A percentile compares a stretch with the other conserved stretches of the same genome.
These are phyloP conservation scores for Polytrichum formosum DNA, from an alignment of 225 moss, liverwort and hornwort species.

Conservation along the genomic window DNA sequence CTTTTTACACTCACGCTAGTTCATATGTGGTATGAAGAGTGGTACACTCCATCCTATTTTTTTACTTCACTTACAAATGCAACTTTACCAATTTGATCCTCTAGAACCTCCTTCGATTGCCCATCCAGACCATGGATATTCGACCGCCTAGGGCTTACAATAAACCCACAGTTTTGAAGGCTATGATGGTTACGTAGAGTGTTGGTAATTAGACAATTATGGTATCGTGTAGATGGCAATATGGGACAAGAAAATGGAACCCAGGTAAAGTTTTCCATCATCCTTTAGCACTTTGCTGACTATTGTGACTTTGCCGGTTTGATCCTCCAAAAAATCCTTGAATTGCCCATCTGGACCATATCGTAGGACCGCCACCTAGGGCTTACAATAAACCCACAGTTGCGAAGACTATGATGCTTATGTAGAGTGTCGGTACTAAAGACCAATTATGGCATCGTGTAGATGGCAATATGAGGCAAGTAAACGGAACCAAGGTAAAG, in stretches of 20 bases:
- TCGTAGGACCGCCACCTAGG: conserved; percentile 8
- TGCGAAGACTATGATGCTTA: background rate
- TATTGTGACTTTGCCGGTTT: background rate
- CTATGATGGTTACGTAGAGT: no score
- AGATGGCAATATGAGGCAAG: conserved; percentile 4
- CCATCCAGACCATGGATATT: no score
- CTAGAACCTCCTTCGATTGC: no score
- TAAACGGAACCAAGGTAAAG: conserved; percentile 5
- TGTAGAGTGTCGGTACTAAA: no score
- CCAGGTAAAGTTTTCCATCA: conserved; percentile 10
- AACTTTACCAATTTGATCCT: no score
- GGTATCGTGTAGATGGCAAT: conserved; percentile 4
- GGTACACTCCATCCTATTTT: background rate
- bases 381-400: conserved; percentile 15
- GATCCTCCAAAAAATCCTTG: conserved; percentile 12
- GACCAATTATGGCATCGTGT: background rate
- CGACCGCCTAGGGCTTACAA: no score
- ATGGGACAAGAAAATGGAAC: background rate
- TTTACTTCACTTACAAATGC: background rate
- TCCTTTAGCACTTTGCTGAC: conserved; percentile 9
- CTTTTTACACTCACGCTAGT: no score
- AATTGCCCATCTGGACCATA: background rate
- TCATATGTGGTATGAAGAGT: no score
- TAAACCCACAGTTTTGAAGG: no score
- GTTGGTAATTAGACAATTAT: background rate